Evolutionary conservation across 176 grass and related monocot genomes (phyloP).

Genomic region (Sorghum bicolor): DNA sequence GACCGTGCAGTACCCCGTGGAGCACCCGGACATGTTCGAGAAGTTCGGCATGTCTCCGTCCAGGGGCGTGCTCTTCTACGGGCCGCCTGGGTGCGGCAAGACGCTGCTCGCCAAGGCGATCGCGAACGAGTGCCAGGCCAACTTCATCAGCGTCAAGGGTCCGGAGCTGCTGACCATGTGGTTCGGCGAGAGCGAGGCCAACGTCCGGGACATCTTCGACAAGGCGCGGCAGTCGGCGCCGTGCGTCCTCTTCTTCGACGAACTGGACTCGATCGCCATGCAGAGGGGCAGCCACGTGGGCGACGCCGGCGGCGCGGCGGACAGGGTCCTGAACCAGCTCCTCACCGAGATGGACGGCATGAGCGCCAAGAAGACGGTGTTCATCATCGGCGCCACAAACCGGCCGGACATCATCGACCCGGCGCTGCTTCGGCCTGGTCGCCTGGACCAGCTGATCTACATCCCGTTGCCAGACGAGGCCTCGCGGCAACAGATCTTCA

Average conservation of each 20-base stretch:
- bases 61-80: conserved; percentile 67
- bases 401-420: conserved; percentile 60
- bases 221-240: conserved; percentile 58
- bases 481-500: conserved; percentile 51
- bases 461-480: conserved; percentile 64
- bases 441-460: conserved; percentile 68
- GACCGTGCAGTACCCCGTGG: conserved; percentile 61
- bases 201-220: conserved; percentile 60
- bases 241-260: conserved; percentile 70
- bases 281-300: conserved; percentile 46
- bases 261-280: conserved; percentile 61
- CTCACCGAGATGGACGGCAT: conserved; percentile 77
- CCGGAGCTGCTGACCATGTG: conserved; percentile 69
- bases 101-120: conserved; percentile 63
- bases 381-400: conserved; percentile 69
- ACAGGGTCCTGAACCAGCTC: conserved; percentile 63
- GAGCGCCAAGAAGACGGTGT: conserved; percentile 65
- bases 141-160: conserved; percentile 67
- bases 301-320: conserved; percentile 46
- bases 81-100: conserved; percentile 59
- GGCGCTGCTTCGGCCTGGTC: conserved; percentile 52
- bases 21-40: conserved; percentile 66
- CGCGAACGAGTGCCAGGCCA: conserved; percentile 72
- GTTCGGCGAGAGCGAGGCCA: conserved; percentile 75
- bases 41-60: conserved; percentile 70